A percentile compares a stretch with the other conserved stretches of the same genome.
phyloP scores from a whole-genome alignment of 176 grass and related monocot genomes.

The Chrysopogon serrulatus region DNA sequence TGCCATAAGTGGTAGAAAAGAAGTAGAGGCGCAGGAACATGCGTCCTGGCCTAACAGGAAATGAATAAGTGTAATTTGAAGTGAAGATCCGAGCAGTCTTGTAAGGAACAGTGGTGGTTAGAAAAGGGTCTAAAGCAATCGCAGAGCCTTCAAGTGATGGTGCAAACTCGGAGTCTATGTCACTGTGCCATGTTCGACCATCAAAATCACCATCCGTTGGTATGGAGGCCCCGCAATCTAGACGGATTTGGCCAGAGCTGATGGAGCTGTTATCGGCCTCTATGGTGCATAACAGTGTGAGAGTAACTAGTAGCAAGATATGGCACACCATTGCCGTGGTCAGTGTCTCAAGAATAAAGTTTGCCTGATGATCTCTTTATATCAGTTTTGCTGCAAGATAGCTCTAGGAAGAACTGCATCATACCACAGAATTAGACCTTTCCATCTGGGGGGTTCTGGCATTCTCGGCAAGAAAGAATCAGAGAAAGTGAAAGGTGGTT shows the following conservation, averaged over 20 bases:
- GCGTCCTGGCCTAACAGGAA: constrained; percentile 44
- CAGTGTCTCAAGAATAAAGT: neutral
- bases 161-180: constrained; percentile 44
- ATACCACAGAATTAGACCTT: neutral
- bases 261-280: constrained; percentile 25
- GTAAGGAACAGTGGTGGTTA: constrained; percentile 28
- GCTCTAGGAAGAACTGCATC: neutral
- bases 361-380: neutral
- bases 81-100: constrained; percentile 43
- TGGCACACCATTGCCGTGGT: neutral
- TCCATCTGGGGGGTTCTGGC: neutral
- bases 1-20: constrained; percentile 42
- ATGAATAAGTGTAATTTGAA: constrained; percentile 56
- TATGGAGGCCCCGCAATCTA: constrained; percentile 44
- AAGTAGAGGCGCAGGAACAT: constrained; percentile 79
- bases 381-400: neutral
- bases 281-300: constrained; percentile 15
- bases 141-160: constrained; percentile 19
- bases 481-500: neutral
- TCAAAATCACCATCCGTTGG: neutral
- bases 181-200: constrained; percentile 33
- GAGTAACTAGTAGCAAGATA: neutral
- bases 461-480: neutral
- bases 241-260: constrained; percentile 8
- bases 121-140: neutral